phyloP scores from a whole-genome alignment of 805 yeast species.

The Candida dendrica region DNA sequence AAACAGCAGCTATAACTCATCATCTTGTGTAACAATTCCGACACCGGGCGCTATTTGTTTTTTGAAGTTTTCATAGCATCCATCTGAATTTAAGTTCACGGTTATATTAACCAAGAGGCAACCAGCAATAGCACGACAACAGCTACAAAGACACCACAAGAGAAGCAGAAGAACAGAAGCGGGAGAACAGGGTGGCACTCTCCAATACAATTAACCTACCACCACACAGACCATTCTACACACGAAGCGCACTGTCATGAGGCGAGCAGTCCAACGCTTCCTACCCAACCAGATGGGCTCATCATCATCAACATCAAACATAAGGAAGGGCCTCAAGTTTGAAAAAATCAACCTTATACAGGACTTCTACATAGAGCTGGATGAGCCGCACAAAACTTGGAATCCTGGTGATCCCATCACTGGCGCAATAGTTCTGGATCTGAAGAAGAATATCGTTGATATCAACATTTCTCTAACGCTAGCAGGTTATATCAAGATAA shows the following conservation, averaged over 20 bases:
- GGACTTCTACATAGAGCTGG: slow-evolving; percentile 65
- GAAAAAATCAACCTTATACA: slow-evolving; percentile 32
- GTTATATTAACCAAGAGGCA: too few species aligned
- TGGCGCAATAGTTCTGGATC: slow-evolving; percentile 54
- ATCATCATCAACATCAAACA: slow-evolving; percentile 6
- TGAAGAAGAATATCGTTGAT: slow-evolving; percentile 49
- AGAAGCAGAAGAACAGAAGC: too few species aligned
- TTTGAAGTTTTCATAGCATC: too few species aligned
- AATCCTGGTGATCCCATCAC: slow-evolving; percentile 72
- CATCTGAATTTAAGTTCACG: too few species aligned
- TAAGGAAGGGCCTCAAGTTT: slow-evolving; percentile 17
- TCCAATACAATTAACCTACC: too few species aligned
- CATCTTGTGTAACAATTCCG: too few species aligned
- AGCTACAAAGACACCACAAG: too few species aligned
- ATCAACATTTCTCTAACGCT: slow-evolving; percentile 47
- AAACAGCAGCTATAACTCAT: too few species aligned
- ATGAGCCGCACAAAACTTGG: slow-evolving; percentile 70
- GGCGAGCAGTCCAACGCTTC: slow-evolving; percentile 20
- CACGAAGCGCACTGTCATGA: slow-evolving; percentile 8
- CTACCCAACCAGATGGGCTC: slow-evolving; percentile 13
- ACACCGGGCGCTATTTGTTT: too few species aligned
- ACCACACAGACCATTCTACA: too few species aligned
- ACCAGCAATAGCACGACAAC: too few species aligned
- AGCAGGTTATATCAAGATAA: slow-evolving; percentile 49
- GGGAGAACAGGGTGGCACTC: too few species aligned